Evolutionary conservation across 1,284 basidiomycete species (phyloP).

Genomic region (Heliocybe sulcata): DNA sequence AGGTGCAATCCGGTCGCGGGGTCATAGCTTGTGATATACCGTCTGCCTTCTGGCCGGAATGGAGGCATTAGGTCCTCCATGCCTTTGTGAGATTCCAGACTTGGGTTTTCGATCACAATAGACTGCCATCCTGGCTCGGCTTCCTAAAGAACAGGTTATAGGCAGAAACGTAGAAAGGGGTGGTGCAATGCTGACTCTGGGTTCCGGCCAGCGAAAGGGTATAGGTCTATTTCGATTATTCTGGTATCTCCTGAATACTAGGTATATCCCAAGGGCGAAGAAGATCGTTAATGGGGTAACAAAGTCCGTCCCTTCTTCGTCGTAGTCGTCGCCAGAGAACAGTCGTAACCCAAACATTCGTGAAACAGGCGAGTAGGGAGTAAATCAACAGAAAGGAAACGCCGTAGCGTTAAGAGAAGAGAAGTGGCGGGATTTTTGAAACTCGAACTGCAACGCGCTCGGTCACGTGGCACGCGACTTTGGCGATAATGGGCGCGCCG

Average conservation of each 20-base stretch:
- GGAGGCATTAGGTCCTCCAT: slow-evolving; percentile 48
- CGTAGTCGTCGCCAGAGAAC: slow-evolving; percentile 17
- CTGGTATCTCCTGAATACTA: slow-evolving; percentile 68
- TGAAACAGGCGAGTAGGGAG: not conserved
- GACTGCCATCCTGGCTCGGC: slow-evolving; percentile 57
- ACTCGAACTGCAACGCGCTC: not conserved
- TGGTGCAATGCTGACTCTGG: slow-evolving; percentile 39
- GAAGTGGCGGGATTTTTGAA: not conserved
- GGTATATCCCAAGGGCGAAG: slow-evolving; percentile 68
- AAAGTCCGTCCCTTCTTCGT: slow-evolving; percentile 22
- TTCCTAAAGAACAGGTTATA: slow-evolving; percentile 17
- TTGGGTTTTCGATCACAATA: slow-evolving; percentile 45
- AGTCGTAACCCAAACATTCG: not conserved
- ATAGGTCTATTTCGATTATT: slow-evolving; percentile 65
- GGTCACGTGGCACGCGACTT: not conserved
- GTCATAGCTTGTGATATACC: slow-evolving; percentile 86
- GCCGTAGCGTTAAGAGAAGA: not conserved
- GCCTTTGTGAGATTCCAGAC: slow-evolving; percentile 54
- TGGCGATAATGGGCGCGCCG: too few species aligned
- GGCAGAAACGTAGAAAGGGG: not conserved
- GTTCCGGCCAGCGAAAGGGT: slow-evolving; percentile 48
- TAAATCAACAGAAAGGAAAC: not conserved
- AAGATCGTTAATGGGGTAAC: slow-evolving; percentile 44
- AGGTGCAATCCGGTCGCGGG: slow-evolving; percentile 83
- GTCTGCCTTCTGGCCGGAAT: slow-evolving; percentile 37